Evolutionary conservation across 345 rosid genomes (phyloP).

Genomic region (Salix koriyanagi): DNA sequence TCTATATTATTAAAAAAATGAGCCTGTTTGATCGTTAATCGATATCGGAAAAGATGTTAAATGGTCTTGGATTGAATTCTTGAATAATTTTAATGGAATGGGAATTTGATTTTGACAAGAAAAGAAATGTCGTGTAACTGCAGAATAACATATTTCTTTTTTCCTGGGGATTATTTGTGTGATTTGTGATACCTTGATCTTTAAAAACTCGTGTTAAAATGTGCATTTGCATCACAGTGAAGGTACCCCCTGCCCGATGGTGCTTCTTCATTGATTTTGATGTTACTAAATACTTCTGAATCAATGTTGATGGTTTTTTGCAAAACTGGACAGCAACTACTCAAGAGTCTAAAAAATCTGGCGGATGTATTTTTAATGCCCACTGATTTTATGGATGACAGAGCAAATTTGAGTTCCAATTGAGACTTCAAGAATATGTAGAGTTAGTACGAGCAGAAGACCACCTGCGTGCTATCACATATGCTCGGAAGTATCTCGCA

Average conservation of each 20-base stretch:
- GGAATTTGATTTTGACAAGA: background rate
- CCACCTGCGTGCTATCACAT: conserved; percentile 63
- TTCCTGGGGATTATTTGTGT: background rate
- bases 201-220: background rate
- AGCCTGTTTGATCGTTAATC: background rate
- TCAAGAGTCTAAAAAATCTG: background rate
- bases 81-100: background rate
- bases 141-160: background rate
- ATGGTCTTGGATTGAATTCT: background rate
- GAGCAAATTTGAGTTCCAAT: conserved; percentile 92
- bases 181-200: background rate
- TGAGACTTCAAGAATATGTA: conserved; percentile 91
- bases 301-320: background rate
- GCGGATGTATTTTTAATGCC: background rate
- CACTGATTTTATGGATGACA: conserved; percentile 27
- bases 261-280: background rate
- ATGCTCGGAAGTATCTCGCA: conserved; percentile 77
- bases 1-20: background rate
- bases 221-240: background rate
- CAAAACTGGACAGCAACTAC: background rate
- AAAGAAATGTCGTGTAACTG: background rate
- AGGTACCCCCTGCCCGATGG: background rate
- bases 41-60: background rate
- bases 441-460: conserved; percentile 82
- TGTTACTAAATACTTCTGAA: background rate